Base-by-base conservation (phyloP, 2,329 filamentous ascomycete genomes). In the Thelonectria discophora region DNA sequence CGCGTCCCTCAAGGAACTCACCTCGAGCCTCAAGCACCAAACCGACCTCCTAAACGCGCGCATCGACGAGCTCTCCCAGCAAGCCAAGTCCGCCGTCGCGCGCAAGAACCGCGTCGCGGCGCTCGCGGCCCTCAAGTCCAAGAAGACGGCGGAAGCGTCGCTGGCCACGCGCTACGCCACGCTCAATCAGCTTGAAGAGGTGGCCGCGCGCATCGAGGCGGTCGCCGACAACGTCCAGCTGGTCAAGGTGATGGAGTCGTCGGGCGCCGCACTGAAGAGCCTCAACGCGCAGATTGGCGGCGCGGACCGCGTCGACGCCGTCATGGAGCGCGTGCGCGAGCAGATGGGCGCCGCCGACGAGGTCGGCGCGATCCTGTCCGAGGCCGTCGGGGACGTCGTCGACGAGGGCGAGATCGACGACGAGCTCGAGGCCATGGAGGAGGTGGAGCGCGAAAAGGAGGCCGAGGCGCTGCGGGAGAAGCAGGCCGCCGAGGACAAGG, bases 361-460 rank as follows among this genome's bases (percentile, higher is more conserved):
- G 78, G 86, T 98, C 20, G 87, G 88, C 27, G 86, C 84, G 57
- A 89, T 94, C 42, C 84, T 98, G 64, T 88, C 88, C 54, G 92
- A 95, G 68, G 69, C 73, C 6, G 82, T 79, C 12, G 80, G 78
- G 13, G 73, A 70, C 42, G 76, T 75, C 1, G 81, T 97, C 32
- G 92, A 97, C 74, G 94, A 97, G 72, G 84, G 73, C 18, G 94
- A 96, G 75, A 87, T 98, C 57, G 93, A 97, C 68, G 91, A 94
- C 62, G 94, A 97, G 79, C 83, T 98, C 48, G 90, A 91, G 67
- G 88, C 84, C 3, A 80, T 99, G 79, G 88, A 94, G 77, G 80
- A 74, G 34, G 82, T 86, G 66, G 85, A 87, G 68, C 77, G 73
- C 65, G 80, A 80, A 71, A 84, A 85, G 72, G 82, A 86, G 59